Evolutionary conservation across 768 basidiomycete species (phyloP), one percentile per base, ranked within the genome.

Genomic region (Boletus rubroflammeus): DNA sequence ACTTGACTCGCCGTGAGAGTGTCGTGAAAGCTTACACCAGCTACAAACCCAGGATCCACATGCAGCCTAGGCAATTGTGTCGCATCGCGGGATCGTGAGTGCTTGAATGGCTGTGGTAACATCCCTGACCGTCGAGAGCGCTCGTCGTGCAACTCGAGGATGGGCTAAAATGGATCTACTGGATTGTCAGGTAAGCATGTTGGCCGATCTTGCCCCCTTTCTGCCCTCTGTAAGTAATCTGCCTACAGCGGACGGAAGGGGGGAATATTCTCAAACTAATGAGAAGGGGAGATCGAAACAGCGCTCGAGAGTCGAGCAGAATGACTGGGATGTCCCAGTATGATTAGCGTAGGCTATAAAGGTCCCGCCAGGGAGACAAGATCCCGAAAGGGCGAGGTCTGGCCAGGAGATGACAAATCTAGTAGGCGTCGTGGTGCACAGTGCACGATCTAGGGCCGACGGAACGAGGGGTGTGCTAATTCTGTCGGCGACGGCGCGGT

Each of bases 211-310:
- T 51, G 40, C 55, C 51, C 38, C 60, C 64, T 53, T 64, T 64
- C 63, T 47, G 61, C 28, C 55, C 64, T 46, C 55, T 63, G 63
- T 19, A 56, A 44, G 60, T 40, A 28, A 42, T 40, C 21, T 58
- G 54, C 63, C 57, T 65, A 66, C 60, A 63, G 57, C 63, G 60
- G 63, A 64, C 62, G 63, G 62, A 63, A 64, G 21, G 62, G 54
- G 50, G 47, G 31, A 8, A 31, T 13, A 31, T 39, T 36, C 38
- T 29, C n/a, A 19, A 23, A 9, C 6, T 28, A 39, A 34, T 15
- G n/a, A 3, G 32, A 29, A 29, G 21, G 29, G n/a, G 9, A 3
- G 36, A 21, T 38, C 8, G 31, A 10, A 28, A 46, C 15, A 9
- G 39, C 17, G 11, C 23, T 47, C 21, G 36, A 19, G 25, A 14